Conservation (phyloP, 192 early-diverging fungal genomes). For the Dimargaris xerosporica region DNA sequence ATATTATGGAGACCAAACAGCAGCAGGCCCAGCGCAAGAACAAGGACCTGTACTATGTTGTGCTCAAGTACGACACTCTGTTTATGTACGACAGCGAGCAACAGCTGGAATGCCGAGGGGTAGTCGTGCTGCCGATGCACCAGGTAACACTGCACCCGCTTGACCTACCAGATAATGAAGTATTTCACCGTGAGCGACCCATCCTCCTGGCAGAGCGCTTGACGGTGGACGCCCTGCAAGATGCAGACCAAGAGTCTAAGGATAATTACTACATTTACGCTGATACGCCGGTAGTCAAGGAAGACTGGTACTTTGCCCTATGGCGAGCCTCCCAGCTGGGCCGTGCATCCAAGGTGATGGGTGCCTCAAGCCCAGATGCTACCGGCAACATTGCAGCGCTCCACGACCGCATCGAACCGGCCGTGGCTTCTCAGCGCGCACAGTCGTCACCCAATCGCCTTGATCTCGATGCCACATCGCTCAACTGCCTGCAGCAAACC, state of each 20-base stretch:
- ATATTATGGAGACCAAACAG: slow-evolving; percentile 24
- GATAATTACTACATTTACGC: slow-evolving; percentile 40
- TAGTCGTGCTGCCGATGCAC: slow-evolving; percentile 56
- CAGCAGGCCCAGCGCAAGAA: slow-evolving; percentile 11
- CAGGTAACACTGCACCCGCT: slow-evolving; percentile 33
- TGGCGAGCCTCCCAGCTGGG: slow-evolving; percentile 44
- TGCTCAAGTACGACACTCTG: slow-evolving; percentile 60
- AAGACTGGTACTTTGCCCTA: slow-evolving; percentile 81
- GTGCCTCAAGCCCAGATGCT: not conserved
- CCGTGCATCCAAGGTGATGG: not conserved
- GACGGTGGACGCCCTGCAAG: slow-evolving; percentile 13
- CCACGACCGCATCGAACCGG: not conserved
- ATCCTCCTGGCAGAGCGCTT: slow-evolving; percentile 24
- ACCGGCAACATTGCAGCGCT: not conserved
- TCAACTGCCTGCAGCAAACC: slow-evolving; percentile 19
- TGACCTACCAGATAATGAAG: slow-evolving; percentile 39
- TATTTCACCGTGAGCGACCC: slow-evolving; percentile 39
- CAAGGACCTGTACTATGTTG: slow-evolving; percentile 48
- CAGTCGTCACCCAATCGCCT: not conserved
- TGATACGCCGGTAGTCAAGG: slow-evolving; percentile 55
- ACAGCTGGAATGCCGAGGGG: slow-evolving; percentile 57
- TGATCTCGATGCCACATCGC: slow-evolving; percentile 23
- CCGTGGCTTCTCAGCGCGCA: not conserved
- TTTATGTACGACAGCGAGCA: slow-evolving; percentile 70
- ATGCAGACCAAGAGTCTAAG: no score